Conservation (phyloP, 441 rosid species). For the Corymbia calophylla region DNA sequence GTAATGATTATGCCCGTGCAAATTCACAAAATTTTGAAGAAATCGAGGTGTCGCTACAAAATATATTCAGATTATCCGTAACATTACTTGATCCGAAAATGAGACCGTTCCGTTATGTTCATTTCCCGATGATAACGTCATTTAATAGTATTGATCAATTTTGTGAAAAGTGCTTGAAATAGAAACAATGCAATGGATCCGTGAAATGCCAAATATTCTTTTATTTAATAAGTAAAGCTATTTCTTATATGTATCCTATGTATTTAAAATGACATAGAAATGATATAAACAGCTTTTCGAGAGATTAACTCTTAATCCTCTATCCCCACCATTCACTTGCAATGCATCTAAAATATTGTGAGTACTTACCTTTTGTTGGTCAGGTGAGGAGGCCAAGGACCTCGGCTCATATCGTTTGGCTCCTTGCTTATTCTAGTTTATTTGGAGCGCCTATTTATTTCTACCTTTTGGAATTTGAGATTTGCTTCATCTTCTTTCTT, state of each 20-base stretch:
- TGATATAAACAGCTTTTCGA: neutral
- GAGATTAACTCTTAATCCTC: neutral
- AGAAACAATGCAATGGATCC: accelerated
- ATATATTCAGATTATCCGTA: accelerated
- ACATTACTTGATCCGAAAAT: neutral
- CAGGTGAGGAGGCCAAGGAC: no score
- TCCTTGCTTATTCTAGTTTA: no score
- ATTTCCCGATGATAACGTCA: neutral
- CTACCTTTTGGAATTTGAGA: neutral
- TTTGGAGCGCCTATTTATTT: neutral
- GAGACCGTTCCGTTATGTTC: accelerated
- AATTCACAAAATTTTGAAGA: neutral
- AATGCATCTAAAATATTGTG: no score
- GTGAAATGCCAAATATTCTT: neutral
- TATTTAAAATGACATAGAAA: no score
- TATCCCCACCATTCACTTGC: no score
- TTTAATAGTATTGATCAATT: accelerated
- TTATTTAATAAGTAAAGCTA: neutral
- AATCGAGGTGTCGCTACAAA: accelerated
- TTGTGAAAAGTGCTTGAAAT: accelerated
- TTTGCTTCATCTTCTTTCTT: neutral
- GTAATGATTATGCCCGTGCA: accelerated
- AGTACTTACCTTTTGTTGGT: no score
- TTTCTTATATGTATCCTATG: neutral
- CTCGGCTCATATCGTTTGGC: no score